Percentiles rank a stretch among this genome's conserved stretches.
Evolutionary conservation across 139 green algal genomes (phyloP).

Genomic region (Ettlia oleoabundans): DNA sequence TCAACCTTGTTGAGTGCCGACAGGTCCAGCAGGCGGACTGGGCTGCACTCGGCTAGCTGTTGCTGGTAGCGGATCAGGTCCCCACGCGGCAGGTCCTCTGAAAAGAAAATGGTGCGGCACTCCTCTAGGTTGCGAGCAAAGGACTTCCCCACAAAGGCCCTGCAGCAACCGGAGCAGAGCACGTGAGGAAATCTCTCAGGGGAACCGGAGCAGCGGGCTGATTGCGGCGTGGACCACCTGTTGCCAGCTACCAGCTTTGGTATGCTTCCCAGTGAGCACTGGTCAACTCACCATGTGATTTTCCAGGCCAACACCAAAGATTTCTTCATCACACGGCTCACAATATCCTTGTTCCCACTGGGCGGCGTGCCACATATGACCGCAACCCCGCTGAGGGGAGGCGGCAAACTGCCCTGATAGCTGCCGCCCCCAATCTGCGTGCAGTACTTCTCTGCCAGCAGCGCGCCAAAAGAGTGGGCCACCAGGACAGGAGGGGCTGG

Average conservation of each 20-base stretch:
- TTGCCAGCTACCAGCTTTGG: too few species aligned
- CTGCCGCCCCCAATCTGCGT: not conserved
- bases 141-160: constrained; percentile 71
- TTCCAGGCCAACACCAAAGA: constrained; percentile 53
- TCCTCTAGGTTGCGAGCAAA: constrained; percentile 57
- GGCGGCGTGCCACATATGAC: constrained; percentile 70
- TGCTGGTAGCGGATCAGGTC: constrained; percentile 66
- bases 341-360: constrained; percentile 69
- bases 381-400: constrained; percentile 57
- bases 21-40: constrained; percentile 66
- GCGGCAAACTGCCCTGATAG: not conserved
- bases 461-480: constrained; percentile 83
- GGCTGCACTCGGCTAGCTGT: constrained; percentile 53
- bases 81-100: constrained; percentile 55
- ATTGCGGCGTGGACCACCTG: too few species aligned
- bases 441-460: constrained; percentile 78
- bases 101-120: constrained; percentile 78
- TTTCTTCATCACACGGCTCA: constrained; percentile 38
- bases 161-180: constrained; percentile 29
- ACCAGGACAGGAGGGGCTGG: constrained; percentile 73
- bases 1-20: constrained; percentile 53
- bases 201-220: not conserved
- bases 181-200: not conserved
- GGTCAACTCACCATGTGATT: constrained; percentile 80
- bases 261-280: too few species aligned